A percentile compares a stretch with the other conserved stretches of the same genome.
Evolutionary conservation across 164 flowering plant genomes (phyloP).

Genomic region (Echeveria elegans): DNA sequence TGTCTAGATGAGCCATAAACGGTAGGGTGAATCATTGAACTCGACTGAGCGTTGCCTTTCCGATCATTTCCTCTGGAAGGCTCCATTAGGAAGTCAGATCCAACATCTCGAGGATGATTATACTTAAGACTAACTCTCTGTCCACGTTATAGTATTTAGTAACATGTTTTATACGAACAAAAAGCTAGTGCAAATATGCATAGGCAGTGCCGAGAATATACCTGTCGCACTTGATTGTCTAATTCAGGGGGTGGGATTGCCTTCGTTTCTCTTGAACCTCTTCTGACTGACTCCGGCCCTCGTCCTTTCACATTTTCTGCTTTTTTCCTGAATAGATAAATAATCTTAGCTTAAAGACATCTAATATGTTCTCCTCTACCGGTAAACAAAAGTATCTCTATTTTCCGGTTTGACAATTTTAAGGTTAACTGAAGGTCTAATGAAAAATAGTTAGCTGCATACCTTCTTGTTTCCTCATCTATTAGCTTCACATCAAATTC

Average conservation of each 20-base stretch:
- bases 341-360: too few species aligned
- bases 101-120: background rate
- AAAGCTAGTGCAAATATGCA: background rate
- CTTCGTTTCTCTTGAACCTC: background rate
- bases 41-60: background rate
- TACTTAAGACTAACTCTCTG: background rate
- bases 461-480: background rate
- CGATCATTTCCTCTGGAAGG: background rate
- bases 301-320: background rate
- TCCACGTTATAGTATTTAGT: background rate
- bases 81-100: background rate
- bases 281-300: background rate
- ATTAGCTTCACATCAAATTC: background rate
- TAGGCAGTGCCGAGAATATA: background rate
- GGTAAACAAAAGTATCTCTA: background rate
- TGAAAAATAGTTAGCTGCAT: background rate
- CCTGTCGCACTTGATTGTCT: background rate
- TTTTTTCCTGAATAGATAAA: background rate
- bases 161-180: background rate
- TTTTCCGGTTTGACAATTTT: background rate
- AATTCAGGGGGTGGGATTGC: background rate
- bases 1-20: slow-evolving; percentile 5
- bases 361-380: too few species aligned
- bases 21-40: background rate
- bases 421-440: background rate